Base-by-base conservation (phyloP, 2,329 filamentous ascomycete genomes). In the Herpotrichia juniperi region DNA sequence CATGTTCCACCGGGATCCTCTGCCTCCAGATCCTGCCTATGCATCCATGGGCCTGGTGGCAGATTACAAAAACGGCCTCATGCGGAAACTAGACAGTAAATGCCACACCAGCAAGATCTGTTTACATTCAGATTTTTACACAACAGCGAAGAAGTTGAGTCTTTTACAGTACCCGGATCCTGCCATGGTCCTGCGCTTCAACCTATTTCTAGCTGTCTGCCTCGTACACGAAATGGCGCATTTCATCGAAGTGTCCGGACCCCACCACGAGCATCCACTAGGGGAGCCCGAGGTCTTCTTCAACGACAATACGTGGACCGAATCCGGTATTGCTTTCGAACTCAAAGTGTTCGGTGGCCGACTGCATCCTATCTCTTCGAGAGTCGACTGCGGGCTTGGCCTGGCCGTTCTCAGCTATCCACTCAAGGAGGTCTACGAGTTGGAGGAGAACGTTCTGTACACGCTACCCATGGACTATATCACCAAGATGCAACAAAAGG, bases 381-480 rank as follows among this genome's bases (percentile, higher is more conserved):
- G 73, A 7, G 69, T 74, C 11, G 73, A 75, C 54, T 75, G 72
- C 46, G 68, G 71, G 11, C 68, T 74, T 44, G 73, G 73, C 0
- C 50, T 75, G 5, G 68, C 72, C 5, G 68, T 69, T 24, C 61
- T 72, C 5, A 70, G 65, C 51, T 73, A 72, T 45, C 69, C 71
- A 1, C 59, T 72, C 10, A 67, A 69, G 25, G 66, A 72, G 42
- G 53, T 72, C 8, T 71, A 74, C 53, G 70, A 74, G 31, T 71
- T 66, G 35, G 71, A 74, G 35, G 71, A 73, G 26, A 73, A 71
- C 19, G 59, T 71, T 4, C 56, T 73, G 4, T 75, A 70, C 47
- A 72, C 73, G 4, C 51, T 75, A 3, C 68, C 72, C 1, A 75
- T 75, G 73, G 69, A 74, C 28, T 75, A 73, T 50, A 64, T 75